Percentiles rank a stretch among this genome's conserved stretches.
Conservation (phyloP, 257 asterid genomes). For the Fraxinus anomala region DNA sequence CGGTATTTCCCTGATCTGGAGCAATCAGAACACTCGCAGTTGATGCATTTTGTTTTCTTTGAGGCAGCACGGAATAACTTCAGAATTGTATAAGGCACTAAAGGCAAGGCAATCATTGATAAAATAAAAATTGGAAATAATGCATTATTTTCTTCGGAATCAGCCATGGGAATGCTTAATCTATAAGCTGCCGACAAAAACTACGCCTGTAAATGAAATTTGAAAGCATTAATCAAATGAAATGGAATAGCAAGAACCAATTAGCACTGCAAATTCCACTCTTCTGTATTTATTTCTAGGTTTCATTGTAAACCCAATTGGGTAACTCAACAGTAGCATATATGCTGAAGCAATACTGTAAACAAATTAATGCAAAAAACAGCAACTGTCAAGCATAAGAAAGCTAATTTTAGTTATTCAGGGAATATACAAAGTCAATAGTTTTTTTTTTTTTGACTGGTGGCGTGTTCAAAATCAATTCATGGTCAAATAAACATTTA, state of each 20-base stretch:
- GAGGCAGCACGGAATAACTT: conserved; percentile 70
- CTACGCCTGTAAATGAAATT: conserved; percentile 41
- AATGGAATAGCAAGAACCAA: conserved; percentile 12
- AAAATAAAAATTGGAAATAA: conserved; percentile 84
- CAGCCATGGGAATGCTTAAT: conserved; percentile 59
- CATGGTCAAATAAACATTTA: not conserved
- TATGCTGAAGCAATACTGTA: not conserved
- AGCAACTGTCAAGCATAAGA: not conserved
- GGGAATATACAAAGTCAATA: not conserved
- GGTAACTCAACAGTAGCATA: not conserved
- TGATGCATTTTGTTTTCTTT: conserved; percentile 61
- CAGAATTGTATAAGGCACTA: conserved; percentile 80
- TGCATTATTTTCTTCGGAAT: conserved; percentile 75
- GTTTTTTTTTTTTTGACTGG: too few relatives aligned
- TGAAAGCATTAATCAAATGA: conserved; percentile 14
- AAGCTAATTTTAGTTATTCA: not conserved
- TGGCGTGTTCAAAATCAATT: not conserved
- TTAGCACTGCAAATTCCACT: not conserved
- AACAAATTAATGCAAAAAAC: conserved; percentile 2
- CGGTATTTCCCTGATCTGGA: conserved; percentile 71
- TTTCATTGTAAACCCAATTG: not conserved
- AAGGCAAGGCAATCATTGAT: conserved; percentile 79
- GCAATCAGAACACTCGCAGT: conserved; percentile 85
- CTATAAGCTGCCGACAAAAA: conserved; percentile 22
- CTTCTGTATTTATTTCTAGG: not conserved